phyloP scores from a whole-genome alignment of 164 flowering plant genomes.

The Nelumbo lutea region DNA sequence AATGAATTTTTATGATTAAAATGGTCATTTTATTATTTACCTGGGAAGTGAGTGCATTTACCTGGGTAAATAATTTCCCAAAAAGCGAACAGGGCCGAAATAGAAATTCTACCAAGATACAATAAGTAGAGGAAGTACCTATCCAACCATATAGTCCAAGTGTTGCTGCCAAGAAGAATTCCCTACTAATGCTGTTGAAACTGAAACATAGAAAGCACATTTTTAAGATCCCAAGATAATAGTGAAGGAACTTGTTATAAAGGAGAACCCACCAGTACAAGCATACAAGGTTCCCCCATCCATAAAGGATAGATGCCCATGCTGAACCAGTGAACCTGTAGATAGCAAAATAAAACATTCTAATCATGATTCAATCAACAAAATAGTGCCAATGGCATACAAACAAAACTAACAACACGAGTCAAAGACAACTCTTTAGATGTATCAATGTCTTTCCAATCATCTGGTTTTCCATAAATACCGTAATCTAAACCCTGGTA shows the following conservation, averaged over 20 bases:
- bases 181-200: constrained; percentile 61
- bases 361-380: neutral
- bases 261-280: constrained; percentile 52
- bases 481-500: too few relatives aligned
- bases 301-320: constrained; percentile 82
- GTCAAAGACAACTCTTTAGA: too few relatives aligned
- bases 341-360: constrained; percentile 1
- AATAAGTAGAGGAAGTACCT: constrained; percentile 35
- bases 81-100: neutral
- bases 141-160: constrained; percentile 60
- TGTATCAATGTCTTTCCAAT: too few relatives aligned
- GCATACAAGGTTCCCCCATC: constrained; percentile 82
- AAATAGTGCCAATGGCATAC: too few relatives aligned
- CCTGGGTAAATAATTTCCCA: too few relatives aligned
- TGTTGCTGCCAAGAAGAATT: constrained; percentile 77
- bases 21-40: too few relatives aligned
- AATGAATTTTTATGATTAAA: too few relatives aligned
- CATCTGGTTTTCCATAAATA: too few relatives aligned
- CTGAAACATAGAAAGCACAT: constrained; percentile 34
- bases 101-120: neutral
- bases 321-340: constrained; percentile 83
- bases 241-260: neutral
- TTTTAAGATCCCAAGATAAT: constrained; percentile 2
- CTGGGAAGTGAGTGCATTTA: too few relatives aligned
- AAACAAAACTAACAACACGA: too few relatives aligned